Evolutionary conservation across 2,329 filamentous ascomycete species (phyloP).

Genomic region (Alternaria ethzedia): DNA sequence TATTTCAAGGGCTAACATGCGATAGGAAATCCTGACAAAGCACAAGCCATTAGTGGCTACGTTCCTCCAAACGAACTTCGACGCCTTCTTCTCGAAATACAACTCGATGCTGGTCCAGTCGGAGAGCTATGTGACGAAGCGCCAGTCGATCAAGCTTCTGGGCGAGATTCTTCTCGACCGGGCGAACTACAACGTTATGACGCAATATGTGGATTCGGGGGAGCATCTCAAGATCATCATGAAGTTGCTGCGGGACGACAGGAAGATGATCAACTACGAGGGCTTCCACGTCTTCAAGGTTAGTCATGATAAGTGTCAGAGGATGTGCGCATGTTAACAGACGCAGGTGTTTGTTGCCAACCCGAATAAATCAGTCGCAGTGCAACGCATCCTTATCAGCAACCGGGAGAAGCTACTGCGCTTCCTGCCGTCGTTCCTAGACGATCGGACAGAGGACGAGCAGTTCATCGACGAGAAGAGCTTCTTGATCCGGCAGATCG

Average conservation of each 20-base stretch:
- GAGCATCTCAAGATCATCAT: constrained; percentile 98
- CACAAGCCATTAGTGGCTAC: constrained; percentile 91
- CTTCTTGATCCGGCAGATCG: constrained; percentile 94
- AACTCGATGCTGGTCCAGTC: constrained; percentile 88
- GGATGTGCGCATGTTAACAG: constrained; percentile 13
- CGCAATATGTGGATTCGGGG: constrained; percentile 90
- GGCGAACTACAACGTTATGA: constrained; percentile 98
- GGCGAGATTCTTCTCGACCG: constrained; percentile 94
- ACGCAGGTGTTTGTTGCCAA: constrained; percentile 91
- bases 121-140: constrained; percentile 95
- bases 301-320: not conserved
- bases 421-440: constrained; percentile 89
- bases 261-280: constrained; percentile 99
- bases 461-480: constrained; percentile 98
- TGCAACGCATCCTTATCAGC: constrained; percentile 94
- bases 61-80: constrained; percentile 89
- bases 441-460: constrained; percentile 95
- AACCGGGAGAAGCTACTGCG: constrained; percentile 89
- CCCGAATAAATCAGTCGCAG: constrained; percentile 94
- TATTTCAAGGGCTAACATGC: constrained; percentile 18
- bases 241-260: constrained; percentile 93
- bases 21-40: constrained; percentile 88
- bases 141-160: constrained; percentile 95
- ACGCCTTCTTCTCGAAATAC: constrained; percentile 90
- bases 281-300: constrained; percentile 98